Conservation (phyloP, 108 stramenopile species). For the Seminavis robusta region DNA sequence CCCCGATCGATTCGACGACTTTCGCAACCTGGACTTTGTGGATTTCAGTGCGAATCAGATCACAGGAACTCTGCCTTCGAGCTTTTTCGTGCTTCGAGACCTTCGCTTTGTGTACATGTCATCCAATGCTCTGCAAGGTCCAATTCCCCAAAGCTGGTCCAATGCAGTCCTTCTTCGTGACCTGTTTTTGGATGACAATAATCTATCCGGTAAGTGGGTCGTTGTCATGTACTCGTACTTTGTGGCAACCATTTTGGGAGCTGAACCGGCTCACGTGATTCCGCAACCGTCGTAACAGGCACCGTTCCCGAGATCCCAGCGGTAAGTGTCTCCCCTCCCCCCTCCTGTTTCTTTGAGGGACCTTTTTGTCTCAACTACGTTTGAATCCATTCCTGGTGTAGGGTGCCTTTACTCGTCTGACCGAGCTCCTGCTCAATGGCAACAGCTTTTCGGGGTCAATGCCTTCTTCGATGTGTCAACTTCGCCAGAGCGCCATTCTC, state of each 20-base stretch:
- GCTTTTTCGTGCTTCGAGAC: constrained; percentile 33
- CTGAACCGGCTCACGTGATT: no score
- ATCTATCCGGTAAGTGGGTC: constrained; percentile 46
- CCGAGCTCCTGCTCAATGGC: constrained; percentile 30
- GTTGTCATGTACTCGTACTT: no score
- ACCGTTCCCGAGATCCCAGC: constrained; percentile 30
- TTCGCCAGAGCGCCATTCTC: constrained; percentile 26
- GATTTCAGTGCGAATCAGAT: constrained; percentile 34
- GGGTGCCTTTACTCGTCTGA: constrained; percentile 20
- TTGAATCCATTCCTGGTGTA: no score
- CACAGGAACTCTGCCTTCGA: constrained; percentile 31
- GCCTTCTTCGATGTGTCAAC: constrained; percentile 32
- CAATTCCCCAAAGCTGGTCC: constrained; percentile 35
- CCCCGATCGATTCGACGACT: constrained; percentile 32
- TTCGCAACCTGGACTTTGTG: constrained; percentile 25
- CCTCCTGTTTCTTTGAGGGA: no score
- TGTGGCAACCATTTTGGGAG: no score
- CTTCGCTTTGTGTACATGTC: constrained; percentile 47
- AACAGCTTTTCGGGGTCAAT: constrained; percentile 46
- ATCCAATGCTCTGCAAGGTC: constrained; percentile 46
- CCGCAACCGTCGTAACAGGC: no score
- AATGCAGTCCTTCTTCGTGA: constrained; percentile 32
- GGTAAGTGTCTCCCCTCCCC: no score
- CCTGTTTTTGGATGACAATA: constrained; percentile 49
- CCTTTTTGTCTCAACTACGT: no score